Base-by-base conservation (phyloP, 2,329 filamentous ascomycete genomes). In the Arthrobotrys conoides region DNA sequence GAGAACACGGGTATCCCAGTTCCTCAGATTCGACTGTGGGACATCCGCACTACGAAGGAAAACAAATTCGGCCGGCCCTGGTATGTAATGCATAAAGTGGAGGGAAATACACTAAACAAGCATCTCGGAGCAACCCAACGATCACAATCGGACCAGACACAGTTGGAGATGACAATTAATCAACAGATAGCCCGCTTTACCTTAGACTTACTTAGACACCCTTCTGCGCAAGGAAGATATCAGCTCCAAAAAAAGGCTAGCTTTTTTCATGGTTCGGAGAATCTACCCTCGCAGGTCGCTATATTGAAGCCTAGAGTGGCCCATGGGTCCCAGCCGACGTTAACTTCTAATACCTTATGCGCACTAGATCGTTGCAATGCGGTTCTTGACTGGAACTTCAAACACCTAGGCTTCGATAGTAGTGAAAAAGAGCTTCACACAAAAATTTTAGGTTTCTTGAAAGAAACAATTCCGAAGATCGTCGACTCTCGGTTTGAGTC, bases 11-110 rank as follows among this genome's bases (percentile, higher is more conserved):
- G 53, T 24, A 27, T 77, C 27, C 73, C 73, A 5, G 73, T 77
- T 22, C 61, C 73, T 5, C 73, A 61, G 10, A 53, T 77, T 8
- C 61, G 73, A n/a, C 53, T 77, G 2, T 77, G 73, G 67, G 67
- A 77, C 27, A 46, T 66, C 22, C 59, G 73, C 6, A 71, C 51
- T 4, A 67, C 59, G n/a, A 53, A 16, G 16, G 1, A n/a, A 20
- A 75, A 77, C 36, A 46, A 57, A 27, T 77, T 77, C 16, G 73
- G 73, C 16, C 49, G 71, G 41, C 67, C 73, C 18, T 77, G 73
- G 73, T 77, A 71, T 24, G 59, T 77, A 1, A 71, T 71, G 67
- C 38, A 77, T 9, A 67, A 61, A 33, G 18, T 64, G 30, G 57
- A 41, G n/a, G 67, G 73, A 5, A 69, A 24, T 10, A 51, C 5